Evolutionary conservation across 108 stramenopile species (phyloP).

Genomic region (Nannochloropsis oceanica): DNA sequence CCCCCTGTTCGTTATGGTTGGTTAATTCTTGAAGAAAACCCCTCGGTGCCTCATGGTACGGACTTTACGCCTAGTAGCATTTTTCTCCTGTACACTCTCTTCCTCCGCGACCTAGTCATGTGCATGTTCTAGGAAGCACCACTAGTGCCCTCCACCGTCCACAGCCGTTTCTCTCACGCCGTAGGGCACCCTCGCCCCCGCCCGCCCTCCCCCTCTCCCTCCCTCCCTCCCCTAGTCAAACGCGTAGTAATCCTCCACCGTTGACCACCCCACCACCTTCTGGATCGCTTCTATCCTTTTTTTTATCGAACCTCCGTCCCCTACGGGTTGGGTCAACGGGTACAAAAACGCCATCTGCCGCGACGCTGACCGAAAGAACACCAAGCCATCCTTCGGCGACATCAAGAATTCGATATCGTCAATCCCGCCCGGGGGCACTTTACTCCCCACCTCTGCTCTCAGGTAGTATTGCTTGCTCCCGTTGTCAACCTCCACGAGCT

Average conservation of each 20-base stretch:
- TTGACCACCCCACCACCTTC: conserved; percentile 49
- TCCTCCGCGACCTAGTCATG: too few species aligned
- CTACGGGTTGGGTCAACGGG: conserved; percentile 73
- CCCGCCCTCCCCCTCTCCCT: too few species aligned
- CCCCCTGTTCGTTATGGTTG: background rate
- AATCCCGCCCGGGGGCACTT: conserved; percentile 31
- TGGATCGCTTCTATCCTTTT: conserved; percentile 63
- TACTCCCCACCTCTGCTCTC: background rate
- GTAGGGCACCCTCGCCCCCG: too few species aligned
- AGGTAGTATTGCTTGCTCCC: background rate
- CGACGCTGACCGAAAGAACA: conserved; percentile 63
- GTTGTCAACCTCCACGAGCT: background rate
- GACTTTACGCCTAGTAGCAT: too few species aligned
- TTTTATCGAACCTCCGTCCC: conserved; percentile 60
- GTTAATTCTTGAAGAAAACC: too few species aligned
- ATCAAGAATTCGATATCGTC: conserved; percentile 78
- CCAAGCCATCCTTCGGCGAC: conserved; percentile 62
- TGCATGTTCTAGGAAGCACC: too few species aligned
- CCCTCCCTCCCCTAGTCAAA: background rate
- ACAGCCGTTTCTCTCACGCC: too few species aligned
- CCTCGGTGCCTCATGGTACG: too few species aligned
- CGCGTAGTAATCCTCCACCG: background rate
- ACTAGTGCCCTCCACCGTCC: too few species aligned
- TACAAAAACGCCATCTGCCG: conserved; percentile 69
- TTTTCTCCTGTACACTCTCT: too few species aligned